Evolutionary conservation across 306 rosid genomes (phyloP).

Genomic region (Corylus heterophylla): DNA sequence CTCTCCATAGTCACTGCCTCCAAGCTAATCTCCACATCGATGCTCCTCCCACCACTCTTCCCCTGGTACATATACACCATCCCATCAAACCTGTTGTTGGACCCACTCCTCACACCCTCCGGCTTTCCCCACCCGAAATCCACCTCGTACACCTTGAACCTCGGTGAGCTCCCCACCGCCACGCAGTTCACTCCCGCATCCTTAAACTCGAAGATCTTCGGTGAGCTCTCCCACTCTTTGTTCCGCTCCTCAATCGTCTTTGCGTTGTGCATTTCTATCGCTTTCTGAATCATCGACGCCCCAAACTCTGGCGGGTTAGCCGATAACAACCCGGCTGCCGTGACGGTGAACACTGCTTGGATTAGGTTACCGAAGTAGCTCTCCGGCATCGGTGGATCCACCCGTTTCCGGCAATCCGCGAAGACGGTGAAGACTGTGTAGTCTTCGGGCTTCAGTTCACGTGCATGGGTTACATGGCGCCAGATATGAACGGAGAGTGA

Average conservation of each 20-base stretch:
- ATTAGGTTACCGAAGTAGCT: slow-evolving; percentile 86
- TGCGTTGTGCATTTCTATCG: slow-evolving; percentile 60
- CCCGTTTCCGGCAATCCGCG: slow-evolving; percentile 84
- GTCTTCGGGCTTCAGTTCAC: slow-evolving; percentile 80
- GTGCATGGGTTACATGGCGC: slow-evolving; percentile 83
- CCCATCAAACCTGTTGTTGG: slow-evolving; percentile 86
- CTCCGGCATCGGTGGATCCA: slow-evolving; percentile 87
- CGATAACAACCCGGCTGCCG: slow-evolving; percentile 55
- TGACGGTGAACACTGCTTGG: slow-evolving; percentile 79
- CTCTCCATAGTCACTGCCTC: slow-evolving; percentile 66
- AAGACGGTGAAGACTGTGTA: slow-evolving; percentile 90
- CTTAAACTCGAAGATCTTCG: slow-evolving; percentile 80
- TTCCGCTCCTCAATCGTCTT: slow-evolving; percentile 62
- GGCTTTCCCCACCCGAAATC: slow-evolving; percentile 93
- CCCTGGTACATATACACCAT: slow-evolving; percentile 89
- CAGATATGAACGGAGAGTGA: slow-evolving; percentile 79
- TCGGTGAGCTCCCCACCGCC: slow-evolving; percentile 94
- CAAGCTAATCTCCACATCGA: slow-evolving; percentile 84
- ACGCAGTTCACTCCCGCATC: slow-evolving; percentile 96
- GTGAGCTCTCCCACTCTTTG: slow-evolving; percentile 86
- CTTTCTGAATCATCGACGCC: slow-evolving; percentile 62
- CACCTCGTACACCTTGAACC: slow-evolving; percentile 89
- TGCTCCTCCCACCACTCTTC: slow-evolving; percentile 87
- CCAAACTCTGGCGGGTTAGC: slow-evolving; percentile 67
- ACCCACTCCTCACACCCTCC: slow-evolving; percentile 84